Conservation (phyloP, 352 stramenopile species). For the Phytophthora capsici region DNA sequence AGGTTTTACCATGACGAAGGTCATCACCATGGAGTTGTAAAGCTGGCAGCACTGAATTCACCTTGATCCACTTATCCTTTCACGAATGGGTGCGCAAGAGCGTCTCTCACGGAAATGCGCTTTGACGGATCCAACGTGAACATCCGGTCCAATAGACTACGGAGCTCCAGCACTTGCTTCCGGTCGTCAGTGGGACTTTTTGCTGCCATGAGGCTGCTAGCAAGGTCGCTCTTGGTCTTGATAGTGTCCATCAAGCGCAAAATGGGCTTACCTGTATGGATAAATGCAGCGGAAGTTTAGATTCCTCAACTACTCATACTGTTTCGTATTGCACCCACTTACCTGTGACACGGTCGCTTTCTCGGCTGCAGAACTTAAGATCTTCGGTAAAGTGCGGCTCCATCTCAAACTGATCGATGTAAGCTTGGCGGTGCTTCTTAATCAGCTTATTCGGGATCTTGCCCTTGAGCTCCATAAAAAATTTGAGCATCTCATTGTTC, state of each 20-base stretch:
- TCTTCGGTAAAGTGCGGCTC: constrained; percentile 90
- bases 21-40: neutral
- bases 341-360: constrained; percentile 85
- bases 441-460: constrained; percentile 89
- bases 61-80: constrained; percentile 35
- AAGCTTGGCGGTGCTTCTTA: constrained; percentile 78
- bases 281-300: neutral
- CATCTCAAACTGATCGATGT: constrained; percentile 85
- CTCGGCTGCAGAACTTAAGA: constrained; percentile 84
- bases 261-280: constrained; percentile 63
- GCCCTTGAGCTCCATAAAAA: constrained; percentile 97
- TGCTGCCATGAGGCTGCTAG: constrained; percentile 52
- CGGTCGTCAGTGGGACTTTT: constrained; percentile 75
- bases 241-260: constrained; percentile 74
- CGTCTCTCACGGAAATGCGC: constrained; percentile 77
- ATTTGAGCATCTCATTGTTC: constrained; percentile 98
- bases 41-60: neutral
- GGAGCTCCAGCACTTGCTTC: constrained; percentile 68
- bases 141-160: constrained; percentile 84
- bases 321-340: neutral
- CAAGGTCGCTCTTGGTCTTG: constrained; percentile 71
- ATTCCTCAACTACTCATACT: no score
- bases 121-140: constrained; percentile 83
- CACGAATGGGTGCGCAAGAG: constrained; percentile 84
- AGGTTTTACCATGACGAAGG: constrained; percentile 3